Conservation (phyloP, 495 filamentous ascomycete genomes). For the Diplogelasinospora grovesii region DNA sequence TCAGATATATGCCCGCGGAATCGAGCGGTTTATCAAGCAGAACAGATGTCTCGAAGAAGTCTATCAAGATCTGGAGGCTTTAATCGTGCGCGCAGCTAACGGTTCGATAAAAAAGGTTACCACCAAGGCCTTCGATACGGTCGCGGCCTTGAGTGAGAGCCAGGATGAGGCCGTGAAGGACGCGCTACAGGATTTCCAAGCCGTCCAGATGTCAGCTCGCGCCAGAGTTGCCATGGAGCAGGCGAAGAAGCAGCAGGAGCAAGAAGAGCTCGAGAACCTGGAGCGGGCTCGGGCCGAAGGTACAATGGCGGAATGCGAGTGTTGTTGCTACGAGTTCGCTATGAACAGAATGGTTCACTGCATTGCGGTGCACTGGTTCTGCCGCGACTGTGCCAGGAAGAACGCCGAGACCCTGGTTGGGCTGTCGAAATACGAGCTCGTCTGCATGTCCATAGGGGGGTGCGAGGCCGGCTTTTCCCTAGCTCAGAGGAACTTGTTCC, state of each 20-base stretch:
- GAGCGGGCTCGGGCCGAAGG: slow-evolving; percentile 39
- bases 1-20: slow-evolving; percentile 11
- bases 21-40: slow-evolving; percentile 9
- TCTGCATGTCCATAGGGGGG: slow-evolving; percentile 45
- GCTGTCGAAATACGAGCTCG: slow-evolving; percentile 51
- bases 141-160: not conserved
- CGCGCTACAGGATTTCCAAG: slow-evolving; percentile 24
- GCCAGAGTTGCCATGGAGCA: slow-evolving; percentile 10
- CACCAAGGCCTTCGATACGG: slow-evolving; percentile 1
- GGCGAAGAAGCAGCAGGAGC: slow-evolving; percentile 23
- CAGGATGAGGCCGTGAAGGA: slow-evolving; percentile 9
- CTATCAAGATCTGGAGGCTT: no score
- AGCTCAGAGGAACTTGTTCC: slow-evolving; percentile 46
- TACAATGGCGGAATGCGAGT: slow-evolving; percentile 55
- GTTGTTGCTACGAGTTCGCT: slow-evolving; percentile 62
- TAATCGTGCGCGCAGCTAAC: no score
- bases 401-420: slow-evolving; percentile 65
- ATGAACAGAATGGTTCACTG: slow-evolving; percentile 64
- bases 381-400: slow-evolving; percentile 54
- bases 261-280: slow-evolving; percentile 39
- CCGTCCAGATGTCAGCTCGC: slow-evolving; percentile 16
- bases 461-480: slow-evolving; percentile 36
- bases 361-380: slow-evolving; percentile 53
- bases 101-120: slow-evolving; percentile 17
- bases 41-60: no score